Percentiles rank a stretch among this genome's conserved stretches.
Conservation (phyloP, 805 yeast genomes). For the Tetrapisispora fleetii region DNA sequence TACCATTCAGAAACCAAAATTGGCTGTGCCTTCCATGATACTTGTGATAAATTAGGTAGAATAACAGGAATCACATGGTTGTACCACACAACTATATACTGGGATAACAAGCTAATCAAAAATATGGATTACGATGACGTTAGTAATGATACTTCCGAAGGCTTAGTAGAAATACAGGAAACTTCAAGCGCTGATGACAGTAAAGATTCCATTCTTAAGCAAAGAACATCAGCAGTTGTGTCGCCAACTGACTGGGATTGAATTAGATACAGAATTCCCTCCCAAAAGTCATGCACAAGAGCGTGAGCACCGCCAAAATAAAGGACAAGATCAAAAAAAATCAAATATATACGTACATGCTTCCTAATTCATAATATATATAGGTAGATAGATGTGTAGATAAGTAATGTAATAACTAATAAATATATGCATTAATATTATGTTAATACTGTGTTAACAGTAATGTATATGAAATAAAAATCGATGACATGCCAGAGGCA, state of each 20-base stretch:
- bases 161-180: not conserved
- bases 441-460: too few species aligned
- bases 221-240: not conserved
- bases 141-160: not conserved
- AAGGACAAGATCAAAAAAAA: too few species aligned
- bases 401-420: too few species aligned
- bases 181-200: not conserved
- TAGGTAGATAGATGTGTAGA: too few species aligned
- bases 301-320: too few species aligned
- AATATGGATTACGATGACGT: not conserved
- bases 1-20: constrained; percentile 5
- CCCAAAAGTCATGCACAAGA: too few species aligned
- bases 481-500: too few species aligned
- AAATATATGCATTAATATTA: too few species aligned
- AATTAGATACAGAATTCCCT: too few species aligned
- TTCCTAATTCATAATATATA: too few species aligned
- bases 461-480: too few species aligned
- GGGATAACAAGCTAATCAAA: constrained; percentile 1
- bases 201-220: not conserved
- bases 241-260: not conserved
- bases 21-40: constrained; percentile 3
- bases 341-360: too few species aligned
- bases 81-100: not conserved
- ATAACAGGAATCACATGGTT: constrained; percentile 31
- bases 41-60: constrained; percentile 4